Evolutionary conservation across 805 yeast species (phyloP), one percentile per base, ranked within the genome.

Genomic region (Kodamaea nitidulidarum): DNA sequence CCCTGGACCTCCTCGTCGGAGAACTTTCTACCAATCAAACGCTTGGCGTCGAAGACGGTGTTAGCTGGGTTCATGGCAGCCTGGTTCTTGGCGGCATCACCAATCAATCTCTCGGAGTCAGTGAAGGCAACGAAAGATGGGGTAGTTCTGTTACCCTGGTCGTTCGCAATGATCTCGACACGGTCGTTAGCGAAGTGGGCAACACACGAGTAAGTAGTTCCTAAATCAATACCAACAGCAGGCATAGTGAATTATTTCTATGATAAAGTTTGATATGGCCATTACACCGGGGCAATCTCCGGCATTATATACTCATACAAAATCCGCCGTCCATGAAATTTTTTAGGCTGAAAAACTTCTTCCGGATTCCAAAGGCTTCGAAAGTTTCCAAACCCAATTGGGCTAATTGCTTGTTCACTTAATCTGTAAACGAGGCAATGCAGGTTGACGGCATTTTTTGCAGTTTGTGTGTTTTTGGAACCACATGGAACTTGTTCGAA

Each of bases 11-110:
- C 58, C 36, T 53, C 50, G 40, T 56, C 61, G 33, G 43, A 35
- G 43, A 55, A 54, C 54, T 52, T 52, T 46, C 61, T 47, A 49
- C 61, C 61, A 35, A 56, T 56, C 52, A 56, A 54, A 52, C 61
- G 56, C 61, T 56, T 56, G 44, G 61, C 61, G 55, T 56, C 61
- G 43, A 56, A 56, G 31, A 56, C 59, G 36, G 61, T 56, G 60
- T 56, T 56, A 41, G 55, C 50, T 28, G 61, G 61, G 60, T 56
- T 56, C 60, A 56, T 51, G 42, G 61, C 61, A 36, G 61, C 61
- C 47, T 56, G 61, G 57, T 56, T 56, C 60, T 56, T 56, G 39
- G 61, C 61, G 30, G 61, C 61, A 49, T 56, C 61, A 49, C 61
- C 61, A 38, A 56, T 56, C 56, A 56, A 54, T 52, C 61, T 52